phyloP scores from a whole-genome alignment of 345 rosid genomes.

The Lepidium africanum region DNA sequence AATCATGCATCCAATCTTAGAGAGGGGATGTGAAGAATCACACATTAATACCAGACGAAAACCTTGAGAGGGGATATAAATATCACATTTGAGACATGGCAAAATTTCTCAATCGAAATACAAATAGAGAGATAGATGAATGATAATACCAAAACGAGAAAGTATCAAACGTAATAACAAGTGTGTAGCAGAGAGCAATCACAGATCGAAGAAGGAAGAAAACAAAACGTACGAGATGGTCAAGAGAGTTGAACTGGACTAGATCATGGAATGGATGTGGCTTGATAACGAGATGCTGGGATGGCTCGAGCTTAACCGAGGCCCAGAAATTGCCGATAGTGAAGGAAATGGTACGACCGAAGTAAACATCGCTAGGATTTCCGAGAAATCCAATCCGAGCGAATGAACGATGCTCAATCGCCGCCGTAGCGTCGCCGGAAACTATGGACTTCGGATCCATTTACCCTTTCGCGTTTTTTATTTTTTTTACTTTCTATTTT shows the following conservation, averaged over 20 bases:
- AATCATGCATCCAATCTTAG: neutral
- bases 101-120: neutral
- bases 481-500: neutral
- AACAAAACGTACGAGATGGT: slow-evolving; percentile 46
- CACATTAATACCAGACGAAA: neutral
- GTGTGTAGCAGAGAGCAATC: neutral
- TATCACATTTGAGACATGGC: neutral
- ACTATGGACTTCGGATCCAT: slow-evolving; percentile 13
- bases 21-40: neutral
- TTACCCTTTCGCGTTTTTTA: neutral
- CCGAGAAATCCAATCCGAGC: slow-evolving; percentile 70
- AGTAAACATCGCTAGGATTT: slow-evolving; percentile 75
- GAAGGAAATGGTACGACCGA: slow-evolving; percentile 62
- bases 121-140: neutral
- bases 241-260: slow-evolving; percentile 55
- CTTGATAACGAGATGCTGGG: slow-evolving; percentile 51
- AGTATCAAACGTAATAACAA: neutral
- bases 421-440: neutral
- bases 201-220: neutral
- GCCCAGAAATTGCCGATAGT: slow-evolving; percentile 71
- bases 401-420: slow-evolving; percentile 46
- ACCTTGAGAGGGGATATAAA: neutral
- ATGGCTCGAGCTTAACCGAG: slow-evolving; percentile 55
- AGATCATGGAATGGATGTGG: slow-evolving; percentile 83
- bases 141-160: too few relatives aligned